These are phyloP conservation scores for Nitzschia sp. DNA, from an alignment of 108 stramenopile species.

Conservation along the genomic window DNA sequence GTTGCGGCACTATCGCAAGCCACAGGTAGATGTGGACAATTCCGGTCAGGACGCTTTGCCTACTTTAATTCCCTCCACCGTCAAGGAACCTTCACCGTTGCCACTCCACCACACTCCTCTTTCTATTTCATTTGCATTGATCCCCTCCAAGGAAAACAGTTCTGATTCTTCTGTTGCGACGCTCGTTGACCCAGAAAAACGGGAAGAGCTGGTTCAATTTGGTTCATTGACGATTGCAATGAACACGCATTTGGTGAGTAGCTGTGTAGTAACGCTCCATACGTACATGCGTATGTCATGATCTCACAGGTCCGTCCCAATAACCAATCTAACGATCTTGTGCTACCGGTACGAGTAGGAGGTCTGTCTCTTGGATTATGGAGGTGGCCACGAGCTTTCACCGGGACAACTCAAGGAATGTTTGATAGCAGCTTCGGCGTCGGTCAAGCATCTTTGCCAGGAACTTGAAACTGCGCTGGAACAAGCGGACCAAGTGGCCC, in stretches of 20 bases:
- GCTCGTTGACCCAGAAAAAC: conserved; percentile 75
- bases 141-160: conserved; percentile 61
- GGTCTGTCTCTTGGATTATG: conserved; percentile 81
- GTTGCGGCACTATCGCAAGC: conserved; percentile 88
- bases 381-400: conserved; percentile 75
- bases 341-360: conserved; percentile 44
- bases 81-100: conserved; percentile 88
- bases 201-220: conserved; percentile 79
- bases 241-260: conserved; percentile 68
- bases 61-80: conserved; percentile 66
- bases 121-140: conserved; percentile 86
- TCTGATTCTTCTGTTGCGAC: conserved; percentile 55
- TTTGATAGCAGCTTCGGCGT: conserved; percentile 46
- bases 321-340: not conserved
- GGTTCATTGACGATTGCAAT: conserved; percentile 77
- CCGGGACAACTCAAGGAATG: conserved; percentile 53
- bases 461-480: conserved; percentile 62
- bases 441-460: conserved; percentile 54
- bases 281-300: not conserved
- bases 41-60: conserved; percentile 23
- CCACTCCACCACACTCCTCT: conserved; percentile 94
- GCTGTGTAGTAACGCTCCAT: no score
- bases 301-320: not conserved
- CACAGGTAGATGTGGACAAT: conserved; percentile 53
- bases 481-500: conserved; percentile 74